phyloP scores from a whole-genome alignment of 129 eudicot genomes.

The Glebionis coronaria region DNA sequence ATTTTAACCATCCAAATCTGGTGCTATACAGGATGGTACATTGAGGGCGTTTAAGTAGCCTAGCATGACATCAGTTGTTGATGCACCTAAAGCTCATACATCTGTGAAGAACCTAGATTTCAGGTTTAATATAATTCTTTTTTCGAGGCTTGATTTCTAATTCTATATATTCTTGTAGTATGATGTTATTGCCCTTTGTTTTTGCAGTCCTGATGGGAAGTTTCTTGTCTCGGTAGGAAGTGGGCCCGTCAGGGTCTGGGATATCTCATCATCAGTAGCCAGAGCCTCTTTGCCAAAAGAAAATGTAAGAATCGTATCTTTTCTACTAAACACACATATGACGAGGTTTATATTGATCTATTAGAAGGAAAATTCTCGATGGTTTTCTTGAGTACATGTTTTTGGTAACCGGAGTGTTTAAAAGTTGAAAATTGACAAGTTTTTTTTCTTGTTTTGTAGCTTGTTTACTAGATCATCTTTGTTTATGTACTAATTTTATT shows the following conservation, averaged over 20 bases:
- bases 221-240: conserved; percentile 90
- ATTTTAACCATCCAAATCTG: conserved; percentile 25
- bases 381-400: too few species aligned
- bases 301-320: too few species aligned
- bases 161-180: conserved; percentile 49
- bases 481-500: conserved; percentile 15
- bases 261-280: conserved; percentile 45
- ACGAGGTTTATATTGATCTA: not conserved
- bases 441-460: not conserved
- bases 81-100: conserved; percentile 47
- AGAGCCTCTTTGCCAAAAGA: conserved; percentile 64
- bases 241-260: conserved; percentile 88
- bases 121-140: conserved; percentile 43
- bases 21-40: conserved; percentile 69
- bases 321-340: not conserved
- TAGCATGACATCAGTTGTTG: conserved; percentile 40
- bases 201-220: too few species aligned
- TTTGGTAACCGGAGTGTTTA: too few species aligned
- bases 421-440: too few species aligned
- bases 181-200: too few species aligned
- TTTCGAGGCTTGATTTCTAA: not conserved
- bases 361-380: too few species aligned
- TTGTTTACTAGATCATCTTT: not conserved
- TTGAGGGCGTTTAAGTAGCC: conserved; percentile 73
- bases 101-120: too few species aligned